These are phyloP conservation scores for Incumbomyces lentus DNA, from an alignment of 2,329 filamentous ascomycete genomes.

Conservation along the genomic window DNA sequence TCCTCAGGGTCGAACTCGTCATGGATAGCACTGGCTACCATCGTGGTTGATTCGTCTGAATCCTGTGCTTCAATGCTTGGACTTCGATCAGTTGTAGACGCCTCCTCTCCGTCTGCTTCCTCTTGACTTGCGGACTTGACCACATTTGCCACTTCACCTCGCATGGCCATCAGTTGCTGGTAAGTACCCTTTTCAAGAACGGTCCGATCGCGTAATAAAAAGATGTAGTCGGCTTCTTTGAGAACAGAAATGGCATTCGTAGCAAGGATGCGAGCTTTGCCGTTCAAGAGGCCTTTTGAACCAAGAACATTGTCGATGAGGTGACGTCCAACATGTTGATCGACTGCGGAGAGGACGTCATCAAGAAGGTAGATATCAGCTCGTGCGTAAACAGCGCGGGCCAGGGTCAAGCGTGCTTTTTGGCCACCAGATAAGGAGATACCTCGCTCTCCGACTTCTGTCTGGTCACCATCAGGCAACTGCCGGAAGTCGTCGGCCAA, in stretches of 20 bases:
- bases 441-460: slow-evolving; percentile 89
- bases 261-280: slow-evolving; percentile 84
- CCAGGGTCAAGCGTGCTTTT: slow-evolving; percentile 84
- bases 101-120: too few relatives aligned
- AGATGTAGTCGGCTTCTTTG: slow-evolving; percentile 80
- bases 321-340: slow-evolving; percentile 91
- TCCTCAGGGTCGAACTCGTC: slow-evolving; percentile 45
- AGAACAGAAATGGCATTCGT: slow-evolving; percentile 93
- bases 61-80: slow-evolving; percentile 33
- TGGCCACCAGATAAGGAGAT: slow-evolving; percentile 94
- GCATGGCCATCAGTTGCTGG: slow-evolving; percentile 83
- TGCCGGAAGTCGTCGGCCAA: slow-evolving; percentile 82
- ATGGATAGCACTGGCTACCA: slow-evolving; percentile 41
- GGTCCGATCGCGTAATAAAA: slow-evolving; percentile 69
- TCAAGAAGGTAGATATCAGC: slow-evolving; percentile 95
- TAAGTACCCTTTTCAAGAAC: slow-evolving; percentile 85
- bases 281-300: slow-evolving; percentile 64
- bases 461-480: slow-evolving; percentile 90
- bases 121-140: slow-evolving; percentile 63
- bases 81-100: slow-evolving; percentile 20
- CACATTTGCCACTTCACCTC: slow-evolving; percentile 76
- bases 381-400: slow-evolving; percentile 87
- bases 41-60: slow-evolving; percentile 50
- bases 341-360: slow-evolving; percentile 91
- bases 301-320: slow-evolving; percentile 92